phyloP scores from a whole-genome alignment of 2,329 filamentous ascomycete species.

The Aspergillus amoenus region DNA sequence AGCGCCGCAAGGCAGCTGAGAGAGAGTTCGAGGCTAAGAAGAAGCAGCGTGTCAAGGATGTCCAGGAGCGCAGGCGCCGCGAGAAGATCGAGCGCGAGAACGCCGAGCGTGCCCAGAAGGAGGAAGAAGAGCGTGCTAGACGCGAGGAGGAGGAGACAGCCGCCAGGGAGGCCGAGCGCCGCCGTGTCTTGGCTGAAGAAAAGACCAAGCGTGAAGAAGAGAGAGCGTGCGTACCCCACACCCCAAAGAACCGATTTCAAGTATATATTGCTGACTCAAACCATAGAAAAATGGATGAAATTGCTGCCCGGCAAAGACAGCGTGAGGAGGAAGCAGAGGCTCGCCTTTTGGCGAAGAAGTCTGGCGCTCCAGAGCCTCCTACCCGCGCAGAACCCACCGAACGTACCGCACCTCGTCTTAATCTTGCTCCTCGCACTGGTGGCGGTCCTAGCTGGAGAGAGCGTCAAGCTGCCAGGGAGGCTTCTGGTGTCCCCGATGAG shows the following conservation, averaged over 20 bases:
- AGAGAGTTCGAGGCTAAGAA: constrained; percentile 92
- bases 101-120: constrained; percentile 71
- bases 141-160: constrained; percentile 85
- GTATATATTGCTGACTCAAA: constrained; percentile 34
- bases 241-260: background rate
- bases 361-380: constrained; percentile 42
- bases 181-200: constrained; percentile 71
- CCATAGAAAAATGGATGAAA: constrained; percentile 61
- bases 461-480: constrained; percentile 53
- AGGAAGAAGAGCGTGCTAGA: constrained; percentile 80
- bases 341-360: constrained; percentile 67
- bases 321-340: constrained; percentile 87
- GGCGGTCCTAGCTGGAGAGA: constrained; percentile 58
- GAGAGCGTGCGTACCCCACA: constrained; percentile 50
- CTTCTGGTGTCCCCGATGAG: constrained; percentile 20
- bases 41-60: constrained; percentile 80
- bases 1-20: constrained; percentile 85
- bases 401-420: constrained; percentile 54
- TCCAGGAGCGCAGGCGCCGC: constrained; percentile 75
- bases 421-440: constrained; percentile 52
- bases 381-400: constrained; percentile 49
- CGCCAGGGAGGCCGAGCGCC: constrained; percentile 75
- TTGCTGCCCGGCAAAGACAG: constrained; percentile 67
- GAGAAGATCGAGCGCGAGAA: constrained; percentile 86
- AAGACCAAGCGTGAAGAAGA: constrained; percentile 60